phyloP scores from a whole-genome alignment of 768 basidiomycete species.

The Mycena kentingensis region DNA sequence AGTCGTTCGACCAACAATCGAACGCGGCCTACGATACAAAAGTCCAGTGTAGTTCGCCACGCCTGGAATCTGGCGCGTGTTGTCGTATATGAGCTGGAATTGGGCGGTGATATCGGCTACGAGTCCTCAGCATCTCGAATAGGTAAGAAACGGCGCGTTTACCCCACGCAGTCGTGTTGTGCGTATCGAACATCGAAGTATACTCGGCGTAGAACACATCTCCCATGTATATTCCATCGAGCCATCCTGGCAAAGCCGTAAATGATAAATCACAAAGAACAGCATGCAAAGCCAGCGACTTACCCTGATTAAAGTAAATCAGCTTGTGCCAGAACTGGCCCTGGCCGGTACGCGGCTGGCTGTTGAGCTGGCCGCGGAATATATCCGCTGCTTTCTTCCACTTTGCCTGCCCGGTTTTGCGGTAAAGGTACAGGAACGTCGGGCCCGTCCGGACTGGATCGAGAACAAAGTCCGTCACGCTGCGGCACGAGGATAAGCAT shows the following conservation, averaged over 20 bases:
- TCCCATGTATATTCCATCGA: conserved; percentile 41
- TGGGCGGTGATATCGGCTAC: conserved; percentile 37
- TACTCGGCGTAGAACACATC: conserved; percentile 38
- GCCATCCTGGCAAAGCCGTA: conserved; percentile 27
- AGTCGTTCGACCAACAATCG: background rate
- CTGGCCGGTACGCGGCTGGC: conserved; percentile 45
- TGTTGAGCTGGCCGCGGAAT: conserved; percentile 41
- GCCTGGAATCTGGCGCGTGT: conserved; percentile 41
- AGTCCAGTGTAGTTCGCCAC: conserved; percentile 44
- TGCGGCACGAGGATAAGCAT: background rate
- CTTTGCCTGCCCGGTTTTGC: conserved; percentile 37
- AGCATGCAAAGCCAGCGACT: background rate
- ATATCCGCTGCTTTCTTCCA: conserved; percentile 44
- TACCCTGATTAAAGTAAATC: conserved; percentile 46
- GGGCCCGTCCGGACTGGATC: background rate
- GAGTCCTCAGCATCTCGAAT: background rate
- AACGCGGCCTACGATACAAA: conserved; percentile 36
- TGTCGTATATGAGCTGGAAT: conserved; percentile 45
- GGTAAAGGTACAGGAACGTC: conserved; percentile 29
- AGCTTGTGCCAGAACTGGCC: conserved; percentile 53
- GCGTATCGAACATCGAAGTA: conserved; percentile 30
- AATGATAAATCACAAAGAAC: background rate
- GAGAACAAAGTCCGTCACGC: background rate
- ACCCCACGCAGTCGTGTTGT: conserved; percentile 35
- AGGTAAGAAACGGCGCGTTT: background rate